Conservation (phyloP, 2,329 filamentous ascomycete genomes). For the Trichoderma koningiopsis region DNA sequence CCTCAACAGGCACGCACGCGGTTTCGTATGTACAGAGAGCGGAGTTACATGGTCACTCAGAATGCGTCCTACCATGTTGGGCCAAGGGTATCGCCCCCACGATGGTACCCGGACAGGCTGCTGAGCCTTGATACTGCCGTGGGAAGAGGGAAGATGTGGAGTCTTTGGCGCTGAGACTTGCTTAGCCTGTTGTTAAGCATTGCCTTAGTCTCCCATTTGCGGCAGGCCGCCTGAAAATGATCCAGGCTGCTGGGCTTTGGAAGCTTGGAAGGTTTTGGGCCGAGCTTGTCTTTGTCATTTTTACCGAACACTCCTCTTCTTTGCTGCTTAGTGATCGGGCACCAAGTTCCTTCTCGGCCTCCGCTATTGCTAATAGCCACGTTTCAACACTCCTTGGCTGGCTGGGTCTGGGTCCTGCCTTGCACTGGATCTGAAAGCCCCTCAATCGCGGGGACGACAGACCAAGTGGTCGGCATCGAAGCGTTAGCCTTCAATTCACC, state of each 20-base stretch:
- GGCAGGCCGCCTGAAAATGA: background rate
- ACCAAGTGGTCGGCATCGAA: background rate
- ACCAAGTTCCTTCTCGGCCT: background rate
- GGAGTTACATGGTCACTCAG: constrained; percentile 3
- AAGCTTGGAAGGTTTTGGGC: background rate
- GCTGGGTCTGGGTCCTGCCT: background rate
- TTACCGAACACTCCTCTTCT: background rate
- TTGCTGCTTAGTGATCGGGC: background rate
- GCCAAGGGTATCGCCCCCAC: constrained; percentile 14
- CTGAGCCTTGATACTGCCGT: background rate
- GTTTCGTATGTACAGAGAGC: background rate
- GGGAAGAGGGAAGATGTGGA: constrained; percentile 12
- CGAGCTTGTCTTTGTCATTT: background rate
- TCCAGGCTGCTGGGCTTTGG: background rate
- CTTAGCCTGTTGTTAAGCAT: background rate
- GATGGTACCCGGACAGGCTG: constrained; percentile 2
- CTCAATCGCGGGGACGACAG: constrained; percentile 15
- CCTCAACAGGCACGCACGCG: background rate
- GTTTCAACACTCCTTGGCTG: background rate
- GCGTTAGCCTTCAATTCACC: background rate
- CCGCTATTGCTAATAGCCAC: background rate
- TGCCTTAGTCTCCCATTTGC: background rate
- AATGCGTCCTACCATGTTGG: constrained; percentile 4
- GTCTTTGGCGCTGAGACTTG: background rate
- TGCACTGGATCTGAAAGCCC: background rate